These are phyloP conservation scores for Monosporascus sp. DNA, from an alignment of 2,329 filamentous ascomycete genomes.

Conservation along the genomic window DNA sequence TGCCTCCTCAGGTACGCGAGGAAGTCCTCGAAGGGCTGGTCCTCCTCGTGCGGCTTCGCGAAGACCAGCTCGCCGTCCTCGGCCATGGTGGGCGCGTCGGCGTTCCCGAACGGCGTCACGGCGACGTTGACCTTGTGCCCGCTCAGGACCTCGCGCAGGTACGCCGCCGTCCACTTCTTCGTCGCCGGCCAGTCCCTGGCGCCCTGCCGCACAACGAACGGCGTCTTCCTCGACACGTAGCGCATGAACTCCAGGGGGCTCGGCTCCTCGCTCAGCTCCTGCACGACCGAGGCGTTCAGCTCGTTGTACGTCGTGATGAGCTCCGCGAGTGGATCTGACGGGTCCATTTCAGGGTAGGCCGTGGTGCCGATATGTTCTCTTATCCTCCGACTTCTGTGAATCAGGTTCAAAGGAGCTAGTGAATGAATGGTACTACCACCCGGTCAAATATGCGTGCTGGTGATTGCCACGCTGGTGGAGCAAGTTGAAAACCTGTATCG, in stretches of 20 bases:
- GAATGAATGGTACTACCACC: too few relatives aligned
- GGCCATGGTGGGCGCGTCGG: slow-evolving; percentile 46
- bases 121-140: slow-evolving; percentile 65
- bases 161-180: slow-evolving; percentile 55
- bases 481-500: too few relatives aligned
- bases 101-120: slow-evolving; percentile 65
- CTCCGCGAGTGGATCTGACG: slow-evolving; percentile 38
- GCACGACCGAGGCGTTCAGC: slow-evolving; percentile 56
- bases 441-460: too few relatives aligned
- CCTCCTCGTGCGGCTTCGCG: slow-evolving; percentile 66
- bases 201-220: slow-evolving; percentile 64
- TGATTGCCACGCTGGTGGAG: too few relatives aligned
- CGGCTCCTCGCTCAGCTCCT: slow-evolving; percentile 59
- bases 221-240: slow-evolving; percentile 66
- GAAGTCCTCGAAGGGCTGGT: slow-evolving; percentile 57
- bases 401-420: too few relatives aligned
- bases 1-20: slow-evolving; percentile 56
- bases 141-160: slow-evolving; percentile 50
- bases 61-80: slow-evolving; percentile 42
- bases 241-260: slow-evolving; percentile 76
- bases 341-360: too few relatives aligned
- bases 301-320: slow-evolving; percentile 69
- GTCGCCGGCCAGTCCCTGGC: slow-evolving; percentile 59
- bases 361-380: too few relatives aligned
- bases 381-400: too few relatives aligned